These are phyloP conservation scores for Aspergillus alliaceus DNA, from an alignment of 2,329 filamentous ascomycete species.

Conservation along the genomic window DNA sequence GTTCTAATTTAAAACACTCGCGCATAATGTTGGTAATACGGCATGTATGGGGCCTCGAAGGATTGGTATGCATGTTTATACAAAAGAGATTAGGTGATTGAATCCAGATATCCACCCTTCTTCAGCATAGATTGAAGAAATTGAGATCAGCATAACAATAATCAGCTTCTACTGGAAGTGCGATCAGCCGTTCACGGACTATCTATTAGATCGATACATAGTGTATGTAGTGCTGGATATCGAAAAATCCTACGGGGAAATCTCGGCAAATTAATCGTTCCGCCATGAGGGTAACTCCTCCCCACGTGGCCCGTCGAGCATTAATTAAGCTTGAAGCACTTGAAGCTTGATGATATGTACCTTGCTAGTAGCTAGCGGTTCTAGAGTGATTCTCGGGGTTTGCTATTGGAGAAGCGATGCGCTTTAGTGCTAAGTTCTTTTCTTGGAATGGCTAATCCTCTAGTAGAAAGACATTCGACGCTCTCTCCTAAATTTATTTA, in stretches of 20 bases:
- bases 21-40: not conserved
- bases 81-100: not conserved
- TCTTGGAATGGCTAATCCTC: not conserved
- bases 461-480: too few species aligned
- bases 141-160: not conserved
- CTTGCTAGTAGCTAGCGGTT: not conserved
- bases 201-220: not conserved
- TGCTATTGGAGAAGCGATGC: not conserved
- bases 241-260: not conserved
- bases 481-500: not conserved
- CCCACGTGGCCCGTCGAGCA: not conserved
- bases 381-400: not conserved
- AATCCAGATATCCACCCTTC: not conserved
- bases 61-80: not conserved
- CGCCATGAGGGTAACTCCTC: not conserved
- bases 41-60: not conserved
- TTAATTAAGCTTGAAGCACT: not conserved
- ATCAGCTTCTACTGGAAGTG: not conserved
- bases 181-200: not conserved
- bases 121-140: not conserved
- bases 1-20: not conserved
- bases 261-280: not conserved
- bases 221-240: not conserved
- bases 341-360: not conserved
- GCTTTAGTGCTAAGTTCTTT: not conserved